Evolutionary conservation across 192 early-diverging fungal species (phyloP).

Genomic region (Coemansia sp.): DNA sequence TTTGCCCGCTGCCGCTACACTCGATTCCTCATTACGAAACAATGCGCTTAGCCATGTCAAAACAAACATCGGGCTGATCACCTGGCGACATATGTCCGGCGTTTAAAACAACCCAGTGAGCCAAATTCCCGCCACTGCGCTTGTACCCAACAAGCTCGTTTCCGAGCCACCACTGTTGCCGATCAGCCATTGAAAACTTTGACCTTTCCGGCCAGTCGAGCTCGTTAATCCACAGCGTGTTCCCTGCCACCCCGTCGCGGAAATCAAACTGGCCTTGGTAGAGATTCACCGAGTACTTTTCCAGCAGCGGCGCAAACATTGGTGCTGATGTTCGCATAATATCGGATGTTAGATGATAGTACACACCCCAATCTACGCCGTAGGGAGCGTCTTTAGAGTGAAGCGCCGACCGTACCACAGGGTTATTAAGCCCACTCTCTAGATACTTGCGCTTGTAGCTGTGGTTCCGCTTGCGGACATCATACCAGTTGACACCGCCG

Average conservation of each 20-base stretch:
- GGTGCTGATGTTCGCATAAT: slow-evolving; percentile 62
- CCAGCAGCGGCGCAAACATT: slow-evolving; percentile 56
- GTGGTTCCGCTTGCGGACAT: slow-evolving; percentile 62
- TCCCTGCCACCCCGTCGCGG: slow-evolving; percentile 68
- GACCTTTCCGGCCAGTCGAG: slow-evolving; percentile 48
- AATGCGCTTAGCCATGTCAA: slow-evolving; percentile 38
- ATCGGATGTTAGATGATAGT: slow-evolving; percentile 53
- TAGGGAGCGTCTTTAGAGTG: slow-evolving; percentile 54
- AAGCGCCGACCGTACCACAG: slow-evolving; percentile 54
- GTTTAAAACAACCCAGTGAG: slow-evolving; percentile 57
- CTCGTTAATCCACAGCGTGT: slow-evolving; percentile 64
- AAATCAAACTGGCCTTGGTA: slow-evolving; percentile 84
- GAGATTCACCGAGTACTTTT: slow-evolving; percentile 56
- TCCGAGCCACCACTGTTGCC: slow-evolving; percentile 44
- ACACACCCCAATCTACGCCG: slow-evolving; percentile 54
- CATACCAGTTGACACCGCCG: slow-evolving; percentile 74
- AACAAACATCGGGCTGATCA: slow-evolving; percentile 56
- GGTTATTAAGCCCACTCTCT: slow-evolving; percentile 57
- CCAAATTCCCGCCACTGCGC: slow-evolving; percentile 53
- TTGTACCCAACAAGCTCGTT: slow-evolving; percentile 59
- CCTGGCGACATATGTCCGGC: slow-evolving; percentile 74
- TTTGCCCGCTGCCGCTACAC: too few species aligned
- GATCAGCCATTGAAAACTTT: slow-evolving; percentile 53
- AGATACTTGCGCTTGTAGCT: slow-evolving; percentile 62
- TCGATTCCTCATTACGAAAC: too few species aligned